Evolutionary conservation across 202 grass and related monocot species (phyloP), one percentile per base, ranked within the genome.

Genomic region (Panicum hallii): DNA sequence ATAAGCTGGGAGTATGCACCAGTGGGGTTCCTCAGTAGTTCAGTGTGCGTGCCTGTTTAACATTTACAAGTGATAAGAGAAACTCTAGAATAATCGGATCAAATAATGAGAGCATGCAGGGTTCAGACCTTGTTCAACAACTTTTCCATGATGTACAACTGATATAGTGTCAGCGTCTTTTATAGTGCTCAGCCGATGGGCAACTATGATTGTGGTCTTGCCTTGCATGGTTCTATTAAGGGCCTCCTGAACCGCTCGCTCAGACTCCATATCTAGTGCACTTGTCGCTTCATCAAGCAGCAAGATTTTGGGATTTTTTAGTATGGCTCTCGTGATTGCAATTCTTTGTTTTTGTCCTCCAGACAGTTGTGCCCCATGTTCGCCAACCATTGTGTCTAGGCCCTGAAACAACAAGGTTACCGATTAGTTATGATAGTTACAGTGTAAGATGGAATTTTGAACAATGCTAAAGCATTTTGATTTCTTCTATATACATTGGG

Each of bases 201-300:
- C 72, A 74, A 74, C 16, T 55, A 74, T 55, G 15, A 74, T 55
- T 9, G 17, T 74, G 16, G 49, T 74, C 72, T 74, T 74, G 30
- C 49, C 49, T 55, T 74, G 49, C 72, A 74, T 74, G 17, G 55
- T 54, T 55, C 72, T 74, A 19, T 55, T 55, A 38, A 74, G 72
- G 49, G 49, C 72, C 17, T 93, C 91, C 69, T 93, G 91, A 52
- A 93, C 91, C 70, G 87, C 60, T 50, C 75, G 70, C 72, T 93
- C 87, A n/a, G 91, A 93, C 54, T 90, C 91, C 1, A 85, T 67
- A 85, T 93, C 91, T 11, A 93, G 75, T 49, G 91, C 91, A 63
- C 91, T 93, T 63, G 84, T 90, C 5, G 91, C 87, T 87, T 93
- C 91, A 69, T 93, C 87, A 65, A 93, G 81, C 23, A 82, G 36